Evolutionary conservation across 2,329 filamentous ascomycete genomes (phyloP).

Genomic region (Phyllosticta citrichinensis): DNA sequence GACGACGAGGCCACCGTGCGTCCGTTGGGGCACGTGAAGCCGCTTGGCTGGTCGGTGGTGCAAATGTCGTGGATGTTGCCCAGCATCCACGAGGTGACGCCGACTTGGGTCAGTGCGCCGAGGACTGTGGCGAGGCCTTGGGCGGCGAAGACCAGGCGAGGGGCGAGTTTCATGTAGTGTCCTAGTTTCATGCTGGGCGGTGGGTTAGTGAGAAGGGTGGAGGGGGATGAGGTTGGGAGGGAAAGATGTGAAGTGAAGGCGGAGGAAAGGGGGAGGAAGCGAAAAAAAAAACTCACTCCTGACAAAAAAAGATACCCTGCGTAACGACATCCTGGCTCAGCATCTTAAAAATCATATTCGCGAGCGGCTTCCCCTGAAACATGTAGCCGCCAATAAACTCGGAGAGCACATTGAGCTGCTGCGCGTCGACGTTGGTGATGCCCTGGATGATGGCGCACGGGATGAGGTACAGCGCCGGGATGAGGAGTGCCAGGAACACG

Average conservation of each 20-base stretch:
- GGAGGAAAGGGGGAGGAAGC: too few species aligned
- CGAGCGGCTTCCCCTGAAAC: constrained; percentile 58
- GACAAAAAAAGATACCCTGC: constrained; percentile 9
- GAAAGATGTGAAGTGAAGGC: too few species aligned
- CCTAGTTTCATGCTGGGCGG: constrained; percentile 25
- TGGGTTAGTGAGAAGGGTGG: too few species aligned
- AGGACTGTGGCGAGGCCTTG: constrained; percentile 58
- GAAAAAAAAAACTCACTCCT: background rate
- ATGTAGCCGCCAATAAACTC: constrained; percentile 57
- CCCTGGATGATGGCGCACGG: constrained; percentile 10
- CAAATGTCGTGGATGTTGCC: constrained; percentile 55
- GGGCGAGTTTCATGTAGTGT: constrained; percentile 47
- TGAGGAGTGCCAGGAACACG: constrained; percentile 3
- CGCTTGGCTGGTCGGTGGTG: constrained; percentile 21
- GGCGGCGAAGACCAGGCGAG: constrained; percentile 55
- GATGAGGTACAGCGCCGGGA: constrained; percentile 6
- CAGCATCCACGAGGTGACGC: constrained; percentile 49
- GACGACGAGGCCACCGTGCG: constrained; percentile 59
- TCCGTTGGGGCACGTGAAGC: constrained; percentile 49
- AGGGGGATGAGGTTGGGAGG: too few species aligned
- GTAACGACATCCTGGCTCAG: constrained; percentile 8
- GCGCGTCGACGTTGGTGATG: constrained; percentile 9
- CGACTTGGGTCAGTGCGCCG: constrained; percentile 56
- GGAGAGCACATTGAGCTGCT: constrained; percentile 47
- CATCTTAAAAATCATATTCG: constrained; percentile 47